Base-by-base conservation (phyloP, 345 rosid species). In the Salix udensis region DNA sequence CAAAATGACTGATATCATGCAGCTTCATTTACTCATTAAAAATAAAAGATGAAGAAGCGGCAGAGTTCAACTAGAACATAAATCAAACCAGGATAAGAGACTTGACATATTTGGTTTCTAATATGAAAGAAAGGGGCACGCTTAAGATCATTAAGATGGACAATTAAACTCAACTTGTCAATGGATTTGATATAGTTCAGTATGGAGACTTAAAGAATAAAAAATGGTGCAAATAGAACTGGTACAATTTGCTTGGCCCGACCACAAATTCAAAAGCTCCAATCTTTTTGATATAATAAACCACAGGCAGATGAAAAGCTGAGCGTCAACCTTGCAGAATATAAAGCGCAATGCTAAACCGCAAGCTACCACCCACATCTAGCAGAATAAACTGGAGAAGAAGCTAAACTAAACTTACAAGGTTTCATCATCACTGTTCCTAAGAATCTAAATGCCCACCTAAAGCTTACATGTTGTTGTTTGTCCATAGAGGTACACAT, bases 401-500 rank as follows among this genome's bases (percentile, higher is more conserved):
- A 55, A 10, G 28, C 26, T n/a, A n/a, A n/a, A n/a, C 28, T 58
- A 58, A n/a, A 58, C 12, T 58, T 58, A 5, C 28, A 58, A 58
- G 1, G 62, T n/a, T 55, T 55, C 28, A n/a, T n/a, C 62, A 55
- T 21, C 26, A 21, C 13, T 40, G 4, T 40, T 6, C 5, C 46
- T 19, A 19, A 50, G 14, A 50, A 55, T 30, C 18, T 58, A 53
- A 66, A 75, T 85, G 86, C 91, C 88, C 96, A 88, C 88, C 92
- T 92, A 88, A 85, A 88, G 85, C 89, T 92, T 76, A 83, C 88
- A 83, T 65, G 76, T 86, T 78, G 12, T 44, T 89, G 13, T 90
- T 60, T 77, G 90, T 91, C 94, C 91, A 85, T 85, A 87, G 89
- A 87, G 87, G 88, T 75, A 80, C 91, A 80, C 93, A 74, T 88